phyloP scores from a whole-genome alignment of 2,329 filamentous ascomycete genomes.

The Fusarium foetens region DNA sequence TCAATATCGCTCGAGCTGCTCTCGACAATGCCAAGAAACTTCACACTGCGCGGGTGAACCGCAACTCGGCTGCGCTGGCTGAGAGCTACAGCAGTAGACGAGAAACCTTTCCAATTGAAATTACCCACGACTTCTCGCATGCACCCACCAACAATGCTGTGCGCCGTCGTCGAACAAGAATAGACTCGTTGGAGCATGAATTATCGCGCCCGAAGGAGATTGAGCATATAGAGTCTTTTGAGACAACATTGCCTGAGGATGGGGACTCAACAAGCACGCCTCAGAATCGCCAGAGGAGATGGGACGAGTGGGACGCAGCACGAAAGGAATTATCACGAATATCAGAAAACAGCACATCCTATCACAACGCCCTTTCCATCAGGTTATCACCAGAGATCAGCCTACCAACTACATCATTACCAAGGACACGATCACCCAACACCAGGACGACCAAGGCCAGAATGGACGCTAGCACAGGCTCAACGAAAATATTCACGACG shows the following conservation, averaged over 20 bases:
- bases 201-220: neutral
- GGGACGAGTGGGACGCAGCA: constrained; percentile 43
- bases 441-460: neutral
- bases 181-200: constrained; percentile 9
- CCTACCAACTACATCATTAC: constrained; percentile 6
- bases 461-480: neutral
- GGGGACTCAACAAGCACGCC: neutral
- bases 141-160: constrained; percentile 38
- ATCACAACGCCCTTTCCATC: constrained; percentile 30
- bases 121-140: constrained; percentile 43
- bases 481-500: neutral
- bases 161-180: constrained; percentile 45
- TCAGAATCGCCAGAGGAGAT: constrained; percentile 28
- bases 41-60: constrained; percentile 52
- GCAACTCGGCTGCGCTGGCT: constrained; percentile 44
- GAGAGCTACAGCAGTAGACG: constrained; percentile 40
- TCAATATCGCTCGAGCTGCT: constrained; percentile 61
- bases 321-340: constrained; percentile 40
- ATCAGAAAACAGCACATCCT: constrained; percentile 24
- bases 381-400: constrained; percentile 25
- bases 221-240: constrained; percentile 11
- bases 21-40: constrained; percentile 64
- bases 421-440: neutral
- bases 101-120: constrained; percentile 38
- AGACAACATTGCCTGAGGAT: constrained; percentile 6